Evolutionary conservation across 164 flowering plant genomes (phyloP), one percentile per base, ranked within the genome.

Genomic region (Warburgia ugandensis): DNA sequence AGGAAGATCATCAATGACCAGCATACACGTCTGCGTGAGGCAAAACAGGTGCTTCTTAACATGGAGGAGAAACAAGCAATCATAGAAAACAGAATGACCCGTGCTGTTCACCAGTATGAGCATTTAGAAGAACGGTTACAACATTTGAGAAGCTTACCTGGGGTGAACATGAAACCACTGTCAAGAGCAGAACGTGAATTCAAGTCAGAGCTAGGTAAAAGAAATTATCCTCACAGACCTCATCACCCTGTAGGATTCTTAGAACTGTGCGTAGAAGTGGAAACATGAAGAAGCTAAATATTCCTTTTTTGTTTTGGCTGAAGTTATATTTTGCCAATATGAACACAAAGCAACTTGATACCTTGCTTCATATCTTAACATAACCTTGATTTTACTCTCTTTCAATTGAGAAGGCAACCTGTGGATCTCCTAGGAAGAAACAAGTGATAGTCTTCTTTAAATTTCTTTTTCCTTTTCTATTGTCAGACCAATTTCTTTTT

Each of bases 151-250:
- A 72, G 66, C 40, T 65, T 86, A 67, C 91, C 86, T 35, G 85
- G 78, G 20, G 66, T 63, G 50, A 79, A 73, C 39, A 81, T 73
- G 67, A 85, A 65, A 60, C 91, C 96, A 17, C 52, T 88, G 59
- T 78, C 91, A 16, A 77, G 51, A 68, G 95, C 96, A 43, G 99
- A 92, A 60, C 73, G 73, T 22, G 76, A 84, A 40, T 92, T 92
- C 63, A 88, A 88, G 67, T 51, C 78, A 17, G 84, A 80, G 57
- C 77, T 92, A n/a, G 95, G 96, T 92, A 81, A 56, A 44, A 36
- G n/a, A 36, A 2, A 2, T 36, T 11, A 2, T 36, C 16, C 10
- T 25, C n/a, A 5, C 23, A 9, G n/a, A 22, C 3, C 19, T 39
- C 19, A 16, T 39, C 43, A 19, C 20, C 21, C 6, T 14, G 28